Conservation (phyloP, 148 eudicot species). For the Camellia granthamiana region DNA sequence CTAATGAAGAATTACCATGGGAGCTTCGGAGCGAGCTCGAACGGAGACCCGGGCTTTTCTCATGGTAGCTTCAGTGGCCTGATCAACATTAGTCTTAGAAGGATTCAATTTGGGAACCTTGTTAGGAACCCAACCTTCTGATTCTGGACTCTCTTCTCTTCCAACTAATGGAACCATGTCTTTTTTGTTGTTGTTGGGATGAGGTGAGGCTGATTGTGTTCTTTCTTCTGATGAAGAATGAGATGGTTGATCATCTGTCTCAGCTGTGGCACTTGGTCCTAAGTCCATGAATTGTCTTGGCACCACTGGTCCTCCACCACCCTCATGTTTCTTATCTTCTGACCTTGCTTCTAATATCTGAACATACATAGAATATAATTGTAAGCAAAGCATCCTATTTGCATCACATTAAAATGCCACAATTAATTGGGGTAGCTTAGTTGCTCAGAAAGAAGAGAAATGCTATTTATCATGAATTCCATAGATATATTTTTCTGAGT, state of each 20-base stretch:
- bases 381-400: neutral
- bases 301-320: conserved; percentile 18
- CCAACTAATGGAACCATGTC: conserved; percentile 12
- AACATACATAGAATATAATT: neutral
- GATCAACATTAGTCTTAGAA: conserved; percentile 25
- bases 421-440: too few species aligned
- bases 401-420: too few species aligned
- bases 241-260: conserved; percentile 32
- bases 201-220: conserved; percentile 43
- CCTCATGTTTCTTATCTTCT: conserved; percentile 32
- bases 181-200: conserved; percentile 17
- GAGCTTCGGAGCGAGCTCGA: conserved; percentile 55
- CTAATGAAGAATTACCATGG: conserved; percentile 8
- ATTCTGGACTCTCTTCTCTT: conserved; percentile 35
- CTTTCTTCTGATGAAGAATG: conserved; percentile 63
- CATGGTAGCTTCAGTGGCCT: conserved; percentile 65
- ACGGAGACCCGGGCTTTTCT: conserved; percentile 34
- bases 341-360: conserved; percentile 25
- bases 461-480: too few species aligned
- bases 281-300: conserved; percentile 67
- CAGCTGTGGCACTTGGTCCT: conserved; percentile 23
- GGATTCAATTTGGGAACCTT: conserved; percentile 52
- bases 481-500: too few species aligned
- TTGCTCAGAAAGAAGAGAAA: too few species aligned
- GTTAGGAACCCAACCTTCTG: conserved; percentile 56